These are phyloP conservation scores for Fusarium euwallaceae DNA, from an alignment of 2,329 filamentous ascomycete genomes.

Conservation along the genomic window DNA sequence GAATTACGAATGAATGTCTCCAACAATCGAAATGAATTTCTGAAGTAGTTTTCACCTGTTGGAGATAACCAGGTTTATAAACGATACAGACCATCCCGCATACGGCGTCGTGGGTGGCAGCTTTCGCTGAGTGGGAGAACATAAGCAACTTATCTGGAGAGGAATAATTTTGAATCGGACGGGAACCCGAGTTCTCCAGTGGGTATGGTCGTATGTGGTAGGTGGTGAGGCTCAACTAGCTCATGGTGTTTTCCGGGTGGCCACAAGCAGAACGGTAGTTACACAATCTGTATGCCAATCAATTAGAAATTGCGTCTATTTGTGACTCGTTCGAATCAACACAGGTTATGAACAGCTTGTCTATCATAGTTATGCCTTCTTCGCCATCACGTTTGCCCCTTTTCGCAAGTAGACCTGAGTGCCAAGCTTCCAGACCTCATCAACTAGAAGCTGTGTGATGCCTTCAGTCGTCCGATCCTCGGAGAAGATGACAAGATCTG, in stretches of 20 bases:
- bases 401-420: background rate
- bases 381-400: background rate
- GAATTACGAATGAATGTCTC: too few relatives aligned
- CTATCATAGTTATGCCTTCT: background rate
- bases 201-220: background rate
- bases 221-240: background rate
- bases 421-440: conserved; percentile 87
- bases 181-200: background rate
- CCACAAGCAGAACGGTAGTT: background rate
- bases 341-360: background rate
- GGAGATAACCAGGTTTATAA: too few relatives aligned
- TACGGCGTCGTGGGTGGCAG: too few relatives aligned
- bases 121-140: too few relatives aligned
- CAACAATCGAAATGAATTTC: too few relatives aligned
- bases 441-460: conserved; percentile 67
- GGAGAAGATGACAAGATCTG: conserved; percentile 77
- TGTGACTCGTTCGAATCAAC: background rate
- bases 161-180: background rate
- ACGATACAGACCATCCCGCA: too few relatives aligned
- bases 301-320: background rate
- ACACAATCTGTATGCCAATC: background rate
- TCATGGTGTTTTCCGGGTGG: background rate
- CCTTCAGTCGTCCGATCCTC: conserved; percentile 59
- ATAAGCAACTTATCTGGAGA: too few relatives aligned
- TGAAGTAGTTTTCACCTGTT: too few relatives aligned